These are phyloP conservation scores for Cinchona pubescens DNA, from an alignment of 257 asterid species.

Conservation along the genomic window DNA sequence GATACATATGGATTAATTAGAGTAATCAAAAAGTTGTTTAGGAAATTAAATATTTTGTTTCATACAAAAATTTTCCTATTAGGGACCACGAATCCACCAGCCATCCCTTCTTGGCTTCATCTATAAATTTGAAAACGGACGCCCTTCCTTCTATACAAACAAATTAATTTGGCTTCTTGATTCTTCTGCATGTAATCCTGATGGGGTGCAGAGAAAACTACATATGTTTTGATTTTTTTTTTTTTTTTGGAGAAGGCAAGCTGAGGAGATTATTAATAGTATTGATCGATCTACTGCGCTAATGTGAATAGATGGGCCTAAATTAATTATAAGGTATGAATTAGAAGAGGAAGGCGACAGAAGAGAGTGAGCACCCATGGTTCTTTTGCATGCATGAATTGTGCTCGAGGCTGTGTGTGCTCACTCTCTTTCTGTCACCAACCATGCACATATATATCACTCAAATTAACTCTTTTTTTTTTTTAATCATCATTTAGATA, in stretches of 20 bases:
- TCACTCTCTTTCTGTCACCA: constrained; percentile 62
- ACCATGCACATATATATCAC: constrained; percentile 7
- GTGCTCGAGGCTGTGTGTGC: constrained; percentile 58
- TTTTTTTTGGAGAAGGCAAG: background rate
- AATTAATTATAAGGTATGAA: too few species aligned
- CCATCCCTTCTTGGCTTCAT: background rate
- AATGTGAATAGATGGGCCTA: too few species aligned
- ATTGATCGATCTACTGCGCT: too few species aligned
- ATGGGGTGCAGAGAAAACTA: background rate
- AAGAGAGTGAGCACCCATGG: constrained; percentile 73
- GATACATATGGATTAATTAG: too few species aligned
- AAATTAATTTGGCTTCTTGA: constrained; percentile 3
- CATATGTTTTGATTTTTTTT: too few species aligned
- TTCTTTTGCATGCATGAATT: constrained; percentile 38
- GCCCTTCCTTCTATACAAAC: background rate
- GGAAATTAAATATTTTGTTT: background rate
- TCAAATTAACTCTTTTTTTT: constrained; percentile 9
- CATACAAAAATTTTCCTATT: too few species aligned
- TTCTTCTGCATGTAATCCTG: background rate
- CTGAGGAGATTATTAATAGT: background rate
- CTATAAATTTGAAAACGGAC: constrained; percentile 3
- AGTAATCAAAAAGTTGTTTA: background rate
- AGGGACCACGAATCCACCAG: constrained; percentile 11
- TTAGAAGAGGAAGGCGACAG: constrained; percentile 29
- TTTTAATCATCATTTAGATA: background rate